Conservation (phyloP, 257 asterid species). For the Przewalskia tangutica region DNA sequence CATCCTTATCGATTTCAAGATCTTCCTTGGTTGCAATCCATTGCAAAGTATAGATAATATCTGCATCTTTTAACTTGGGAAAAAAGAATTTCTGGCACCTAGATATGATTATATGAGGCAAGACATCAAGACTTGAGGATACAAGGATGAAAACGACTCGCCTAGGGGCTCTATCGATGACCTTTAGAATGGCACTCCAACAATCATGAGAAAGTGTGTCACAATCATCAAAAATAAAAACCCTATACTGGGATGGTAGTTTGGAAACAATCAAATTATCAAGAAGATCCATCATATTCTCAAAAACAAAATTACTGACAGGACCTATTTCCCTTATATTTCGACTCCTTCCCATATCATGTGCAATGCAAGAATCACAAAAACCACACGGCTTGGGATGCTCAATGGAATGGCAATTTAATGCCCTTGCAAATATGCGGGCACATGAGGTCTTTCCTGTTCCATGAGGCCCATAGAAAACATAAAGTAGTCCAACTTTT, state of each 20-base stretch:
- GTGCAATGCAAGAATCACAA: slow-evolving; percentile 59
- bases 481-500: slow-evolving; percentile 66
- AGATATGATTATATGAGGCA: slow-evolving; percentile 75
- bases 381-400: slow-evolving; percentile 70
- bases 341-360: slow-evolving; percentile 48
- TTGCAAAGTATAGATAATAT: slow-evolving; percentile 60
- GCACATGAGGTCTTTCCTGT: slow-evolving; percentile 87
- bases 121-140: slow-evolving; percentile 64
- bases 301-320: slow-evolving; percentile 48
- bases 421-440: slow-evolving; percentile 68
- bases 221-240: slow-evolving; percentile 74
- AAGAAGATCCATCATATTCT: slow-evolving; percentile 44
- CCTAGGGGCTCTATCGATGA: slow-evolving; percentile 66
- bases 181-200: slow-evolving; percentile 71
- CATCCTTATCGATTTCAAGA: slow-evolving; percentile 65
- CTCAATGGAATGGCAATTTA: slow-evolving; percentile 65
- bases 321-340: slow-evolving; percentile 69
- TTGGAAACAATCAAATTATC: slow-evolving; percentile 33
- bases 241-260: slow-evolving; percentile 46
- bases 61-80: slow-evolving; percentile 80
- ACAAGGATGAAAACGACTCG: slow-evolving; percentile 63
- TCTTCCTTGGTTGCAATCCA: slow-evolving; percentile 72
- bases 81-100: slow-evolving; percentile 89
- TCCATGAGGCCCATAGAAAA: slow-evolving; percentile 85
- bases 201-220: slow-evolving; percentile 52